These are phyloP conservation scores for Petasospora fabianii DNA, from an alignment of 1,139 yeast genomes.

Conservation along the genomic window DNA sequence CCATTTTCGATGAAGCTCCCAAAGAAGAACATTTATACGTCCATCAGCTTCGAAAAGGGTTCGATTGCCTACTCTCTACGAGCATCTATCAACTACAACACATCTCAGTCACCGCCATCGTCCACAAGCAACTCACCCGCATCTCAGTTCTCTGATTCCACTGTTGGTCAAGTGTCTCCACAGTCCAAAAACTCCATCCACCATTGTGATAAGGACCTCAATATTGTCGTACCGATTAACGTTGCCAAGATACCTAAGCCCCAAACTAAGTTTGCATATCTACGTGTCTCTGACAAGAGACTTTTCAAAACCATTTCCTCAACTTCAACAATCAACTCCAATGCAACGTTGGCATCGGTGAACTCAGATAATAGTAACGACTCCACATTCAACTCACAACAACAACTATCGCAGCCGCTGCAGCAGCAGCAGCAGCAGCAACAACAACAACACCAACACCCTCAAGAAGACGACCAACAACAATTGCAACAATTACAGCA, in stretches of 20 bases:
- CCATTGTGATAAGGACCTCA: conserved; percentile 51
- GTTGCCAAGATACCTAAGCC: conserved; percentile 64
- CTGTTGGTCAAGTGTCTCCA: conserved; percentile 14
- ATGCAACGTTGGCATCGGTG: conserved; percentile 24
- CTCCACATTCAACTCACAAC: conserved; percentile 10
- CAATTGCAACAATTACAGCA: no score
- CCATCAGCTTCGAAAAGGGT: conserved; percentile 83
- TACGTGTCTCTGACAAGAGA: conserved; percentile 39
- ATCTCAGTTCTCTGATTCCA: conserved; percentile 18
- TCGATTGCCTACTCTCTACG: conserved; percentile 65
- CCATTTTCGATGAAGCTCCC: conserved; percentile 83
- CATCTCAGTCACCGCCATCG: conserved; percentile 12
- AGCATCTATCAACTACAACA: conserved; percentile 45
- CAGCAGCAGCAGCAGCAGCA: no score
- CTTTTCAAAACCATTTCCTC: conserved; percentile 46
- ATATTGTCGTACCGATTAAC: conserved; percentile 70
- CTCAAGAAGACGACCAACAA: no score
- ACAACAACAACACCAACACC: no score
- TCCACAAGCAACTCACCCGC: conserved; percentile 18
- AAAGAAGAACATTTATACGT: conserved; percentile 62
- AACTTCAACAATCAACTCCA: conserved; percentile 47
- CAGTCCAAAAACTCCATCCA: conserved; percentile 22
- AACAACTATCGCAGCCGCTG: no score
- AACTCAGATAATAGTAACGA: conserved; percentile 21
- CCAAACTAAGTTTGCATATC: conserved; percentile 59